Evolutionary conservation across 2,329 filamentous ascomycete species (phyloP), one percentile per base, ranked within the genome.

Genomic region (Monilinia laxa): DNA sequence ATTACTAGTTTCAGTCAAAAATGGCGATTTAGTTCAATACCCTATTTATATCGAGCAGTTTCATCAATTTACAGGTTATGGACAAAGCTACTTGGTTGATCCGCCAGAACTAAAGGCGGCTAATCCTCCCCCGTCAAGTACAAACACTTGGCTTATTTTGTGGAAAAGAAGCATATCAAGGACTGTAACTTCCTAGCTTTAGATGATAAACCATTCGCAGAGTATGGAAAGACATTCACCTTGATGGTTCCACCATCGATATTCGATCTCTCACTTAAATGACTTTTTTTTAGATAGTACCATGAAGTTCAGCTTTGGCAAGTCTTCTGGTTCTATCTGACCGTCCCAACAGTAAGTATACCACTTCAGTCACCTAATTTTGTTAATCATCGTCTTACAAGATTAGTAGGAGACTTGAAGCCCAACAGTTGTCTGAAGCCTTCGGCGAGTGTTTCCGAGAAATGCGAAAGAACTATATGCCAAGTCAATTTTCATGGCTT

Each of bases 281-380:
- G 38, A 11, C 9, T 11, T 14, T 12, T 14, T 12, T 11, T 40
- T 40, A 14, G 38, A 40, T 11, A 40, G 38, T 40, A 12, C 38
- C 38, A 40, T 40, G 38, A 14, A 40, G 38, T 70, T 71, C 31
- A 66, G 68, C 11, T 68, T 70, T 31, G 68, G 68, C 28, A 67
- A 70, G 47, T 68, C 68, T 3, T 64, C 65, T 20, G 65, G 65
- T 86, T 6, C 80, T 67, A 42, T 70, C 12, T 66, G 65, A 6
- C 63, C 65, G 16, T 65, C 53, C n/a, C 28, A 28, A 28, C 12
- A 65, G 63, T 58, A 9, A 40, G n/a, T 52, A 31, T 35, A 0
- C 18, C 25, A 42, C 5, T 16, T 23, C 10, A 23, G 18, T 56
- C 35, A 31, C 52, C 12, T 35, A 9, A 35, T 35, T 31, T 42